A percentile compares a stretch with the other conserved stretches of the same genome.
These are phyloP conservation scores for Hypocreales sp. DNA, from an alignment of 2,329 filamentous ascomycete species.

Conservation along the genomic window DNA sequence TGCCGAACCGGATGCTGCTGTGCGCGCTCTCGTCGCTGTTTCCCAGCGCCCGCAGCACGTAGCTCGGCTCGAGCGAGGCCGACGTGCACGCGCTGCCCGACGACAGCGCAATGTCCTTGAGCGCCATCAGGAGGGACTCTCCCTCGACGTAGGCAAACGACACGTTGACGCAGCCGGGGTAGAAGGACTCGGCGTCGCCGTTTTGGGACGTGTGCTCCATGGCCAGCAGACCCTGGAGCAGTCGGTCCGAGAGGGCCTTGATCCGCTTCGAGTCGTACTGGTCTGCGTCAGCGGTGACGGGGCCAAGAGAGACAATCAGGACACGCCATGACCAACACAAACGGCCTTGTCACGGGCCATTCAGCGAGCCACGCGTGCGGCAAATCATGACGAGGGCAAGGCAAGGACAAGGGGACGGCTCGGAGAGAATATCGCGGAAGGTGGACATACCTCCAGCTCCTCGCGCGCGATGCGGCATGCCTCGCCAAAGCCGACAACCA, in stretches of 20 bases:
- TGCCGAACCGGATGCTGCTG: slow-evolving; percentile 94
- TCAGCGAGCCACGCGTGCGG: slow-evolving; percentile 88
- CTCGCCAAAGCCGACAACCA: slow-evolving; percentile 88
- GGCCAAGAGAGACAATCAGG: background rate
- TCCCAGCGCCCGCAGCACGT: slow-evolving; percentile 84
- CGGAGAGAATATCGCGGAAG: background rate
- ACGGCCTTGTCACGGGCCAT: slow-evolving; percentile 45
- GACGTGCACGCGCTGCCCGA: slow-evolving; percentile 96
- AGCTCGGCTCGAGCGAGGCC: slow-evolving; percentile 89
- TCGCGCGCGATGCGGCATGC: slow-evolving; percentile 83
- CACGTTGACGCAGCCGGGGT: slow-evolving; percentile 94
- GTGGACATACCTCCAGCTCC: slow-evolving; percentile 67
- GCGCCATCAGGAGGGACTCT: slow-evolving; percentile 91
- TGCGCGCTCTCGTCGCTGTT: slow-evolving; percentile 97
- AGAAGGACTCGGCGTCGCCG: slow-evolving; percentile 68
- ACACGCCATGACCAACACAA: slow-evolving; percentile 23
- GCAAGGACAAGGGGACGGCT: slow-evolving; percentile 4
- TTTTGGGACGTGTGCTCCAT: slow-evolving; percentile 91
- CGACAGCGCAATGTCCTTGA: slow-evolving; percentile 94
- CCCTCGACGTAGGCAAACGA: slow-evolving; percentile 98
- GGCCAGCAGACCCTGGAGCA: slow-evolving; percentile 66
- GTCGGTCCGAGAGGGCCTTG: slow-evolving; percentile 63
- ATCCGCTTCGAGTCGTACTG: slow-evolving; percentile 90
- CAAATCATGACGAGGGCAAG: slow-evolving; percentile 54
- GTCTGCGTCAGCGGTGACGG: slow-evolving; percentile 9